Conservation (phyloP, 805 yeast species). For the Lachancea nothofagi region DNA sequence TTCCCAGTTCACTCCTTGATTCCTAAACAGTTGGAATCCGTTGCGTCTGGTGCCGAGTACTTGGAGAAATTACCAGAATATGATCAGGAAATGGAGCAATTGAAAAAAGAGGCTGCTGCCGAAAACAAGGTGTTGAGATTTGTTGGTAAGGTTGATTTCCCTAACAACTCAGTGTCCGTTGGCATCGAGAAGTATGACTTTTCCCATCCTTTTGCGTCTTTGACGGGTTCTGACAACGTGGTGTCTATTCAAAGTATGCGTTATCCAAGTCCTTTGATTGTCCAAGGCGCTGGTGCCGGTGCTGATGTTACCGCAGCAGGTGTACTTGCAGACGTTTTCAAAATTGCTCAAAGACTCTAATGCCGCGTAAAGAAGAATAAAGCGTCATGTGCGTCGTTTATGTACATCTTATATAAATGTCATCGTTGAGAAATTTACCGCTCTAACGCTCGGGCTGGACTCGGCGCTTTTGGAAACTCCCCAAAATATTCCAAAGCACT, state of each 20-base stretch:
- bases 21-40: slow-evolving; percentile 76
- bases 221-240: slow-evolving; percentile 95
- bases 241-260: slow-evolving; percentile 87
- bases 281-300: slow-evolving; percentile 98
- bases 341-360: slow-evolving; percentile 77
- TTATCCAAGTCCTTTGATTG: slow-evolving; percentile 85
- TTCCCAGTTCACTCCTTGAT: slow-evolving; percentile 93
- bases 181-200: slow-evolving; percentile 82
- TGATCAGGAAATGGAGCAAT: slow-evolving; percentile 70
- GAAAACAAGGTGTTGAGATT: slow-evolving; percentile 87
- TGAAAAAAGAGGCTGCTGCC: slow-evolving; percentile 74
- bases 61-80: slow-evolving; percentile 73
- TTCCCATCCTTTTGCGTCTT: slow-evolving; percentile 92
- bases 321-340: slow-evolving; percentile 88
- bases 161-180: slow-evolving; percentile 64
- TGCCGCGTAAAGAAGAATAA: no score
- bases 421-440: not conserved
- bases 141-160: slow-evolving; percentile 84
- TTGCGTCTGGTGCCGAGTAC: slow-evolving; percentile 70
- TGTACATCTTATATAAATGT: no score
- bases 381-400: no score
- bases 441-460: not conserved
- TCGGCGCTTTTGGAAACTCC: not conserved
- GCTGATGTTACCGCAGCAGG: slow-evolving; percentile 78
- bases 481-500: slow-evolving; percentile 20